Evolutionary conservation across 306 rosid species (phyloP).

Genomic region (Gastrolobium bilobum): DNA sequence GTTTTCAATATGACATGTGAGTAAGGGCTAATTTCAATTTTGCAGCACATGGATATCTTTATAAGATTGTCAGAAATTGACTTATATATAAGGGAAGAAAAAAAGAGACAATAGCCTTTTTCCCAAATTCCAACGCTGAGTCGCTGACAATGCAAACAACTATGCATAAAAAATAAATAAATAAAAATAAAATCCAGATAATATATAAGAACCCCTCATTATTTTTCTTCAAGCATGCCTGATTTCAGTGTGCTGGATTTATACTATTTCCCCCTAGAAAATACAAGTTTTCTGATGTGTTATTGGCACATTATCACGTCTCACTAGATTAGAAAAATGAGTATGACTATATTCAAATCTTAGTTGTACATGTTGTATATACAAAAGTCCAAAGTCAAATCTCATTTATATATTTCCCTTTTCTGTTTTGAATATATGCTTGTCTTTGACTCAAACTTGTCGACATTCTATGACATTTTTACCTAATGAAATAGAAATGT

Average conservation of each 20-base stretch:
- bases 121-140: neutral
- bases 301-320: conserved; percentile 31
- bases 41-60: conserved; percentile 6
- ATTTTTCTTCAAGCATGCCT: neutral
- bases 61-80: neutral
- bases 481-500: neutral
- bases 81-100: neutral
- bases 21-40: neutral
- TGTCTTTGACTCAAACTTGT: conserved; percentile 32
- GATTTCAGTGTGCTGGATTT: neutral
- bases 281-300: neutral
- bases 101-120: neutral
- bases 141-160: neutral
- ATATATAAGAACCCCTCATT: neutral
- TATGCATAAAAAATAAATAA: neutral
- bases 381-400: conserved; percentile 34
- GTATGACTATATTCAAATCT: neutral
- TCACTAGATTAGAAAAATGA: neutral
- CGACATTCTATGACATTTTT: neutral
- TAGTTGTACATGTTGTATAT: neutral
- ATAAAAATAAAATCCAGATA: neutral
- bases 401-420: neutral
- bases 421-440: neutral
- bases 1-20: conserved; percentile 20
- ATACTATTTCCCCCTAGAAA: neutral